Percentiles rank a stretch among this genome's conserved stretches.
phyloP scores from a whole-genome alignment of 371 early-diverging fungal species.

The Sporodiniella umbellata region DNA sequence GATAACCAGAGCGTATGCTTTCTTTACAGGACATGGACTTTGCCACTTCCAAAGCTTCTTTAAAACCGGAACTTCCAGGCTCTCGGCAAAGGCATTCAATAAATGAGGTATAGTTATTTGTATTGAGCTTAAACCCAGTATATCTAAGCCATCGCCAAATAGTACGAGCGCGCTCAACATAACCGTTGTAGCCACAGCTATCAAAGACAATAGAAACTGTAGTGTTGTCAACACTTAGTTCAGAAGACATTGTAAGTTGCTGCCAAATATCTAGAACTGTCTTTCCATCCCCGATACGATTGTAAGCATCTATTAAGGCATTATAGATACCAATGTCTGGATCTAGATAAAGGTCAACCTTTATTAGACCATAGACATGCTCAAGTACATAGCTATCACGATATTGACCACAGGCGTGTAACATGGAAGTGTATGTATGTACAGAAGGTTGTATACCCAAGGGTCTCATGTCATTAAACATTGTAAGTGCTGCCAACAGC shows the following conservation, averaged over 20 bases:
- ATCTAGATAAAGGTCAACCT: slow-evolving; percentile 29
- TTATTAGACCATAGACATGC: slow-evolving; percentile 26
- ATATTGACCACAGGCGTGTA: slow-evolving; percentile 27
- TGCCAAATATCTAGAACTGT: slow-evolving; percentile 34
- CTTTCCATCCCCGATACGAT: slow-evolving; percentile 21
- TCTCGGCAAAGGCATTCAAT: slow-evolving; percentile 43
- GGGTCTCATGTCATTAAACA: slow-evolving; percentile 35
- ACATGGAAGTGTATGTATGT: slow-evolving; percentile 26
- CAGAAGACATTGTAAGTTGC: slow-evolving; percentile 6
- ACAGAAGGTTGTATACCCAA: slow-evolving; percentile 22
- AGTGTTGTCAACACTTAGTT: slow-evolving; percentile 7
- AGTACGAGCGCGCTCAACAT: slow-evolving; percentile 13
- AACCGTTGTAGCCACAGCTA: slow-evolving; percentile 32
- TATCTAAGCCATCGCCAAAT: slow-evolving; percentile 32
- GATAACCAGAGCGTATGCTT: background rate
- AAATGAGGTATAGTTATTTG: slow-evolving; percentile 43
- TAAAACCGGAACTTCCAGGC: slow-evolving; percentile 26
- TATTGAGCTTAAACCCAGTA: slow-evolving; percentile 21
- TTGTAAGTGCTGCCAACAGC: slow-evolving; percentile 14
- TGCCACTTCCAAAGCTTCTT: slow-evolving; percentile 20
- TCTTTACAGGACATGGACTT: slow-evolving; percentile 26
- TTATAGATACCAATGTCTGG: slow-evolving; percentile 34
- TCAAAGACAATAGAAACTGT: slow-evolving; percentile 30
- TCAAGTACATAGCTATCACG: slow-evolving; percentile 20
- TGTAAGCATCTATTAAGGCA: slow-evolving; percentile 35